Percentiles rank a stretch among this genome's conserved stretches.
These are phyloP conservation scores for Suillus occidentalis DNA, from an alignment of 768 basidiomycete species.

Conservation along the genomic window DNA sequence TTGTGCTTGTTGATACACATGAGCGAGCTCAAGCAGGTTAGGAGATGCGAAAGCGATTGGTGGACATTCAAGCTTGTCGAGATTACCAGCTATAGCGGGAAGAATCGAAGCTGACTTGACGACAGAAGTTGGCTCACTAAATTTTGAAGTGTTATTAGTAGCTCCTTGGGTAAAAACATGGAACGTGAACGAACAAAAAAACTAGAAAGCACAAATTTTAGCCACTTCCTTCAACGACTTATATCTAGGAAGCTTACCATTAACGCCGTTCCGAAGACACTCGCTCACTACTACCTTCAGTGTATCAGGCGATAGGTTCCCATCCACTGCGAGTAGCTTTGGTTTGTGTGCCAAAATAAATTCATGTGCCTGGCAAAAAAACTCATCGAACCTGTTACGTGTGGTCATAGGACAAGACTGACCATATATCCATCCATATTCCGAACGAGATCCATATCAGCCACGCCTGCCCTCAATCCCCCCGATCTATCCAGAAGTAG, in stretches of 20 bases:
- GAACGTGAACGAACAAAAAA: constrained; percentile 61
- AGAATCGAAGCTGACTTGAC: constrained; percentile 74
- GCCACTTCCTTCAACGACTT: neutral
- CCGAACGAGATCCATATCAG: constrained; percentile 82
- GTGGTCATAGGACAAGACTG: neutral
- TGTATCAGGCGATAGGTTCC: constrained; percentile 60
- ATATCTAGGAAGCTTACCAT: constrained; percentile 42
- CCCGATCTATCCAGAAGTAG: constrained; percentile 76
- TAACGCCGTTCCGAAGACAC: constrained; percentile 47
- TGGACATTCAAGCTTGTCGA: constrained; percentile 33
- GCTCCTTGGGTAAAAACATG: neutral
- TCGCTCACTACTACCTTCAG: constrained; percentile 53
- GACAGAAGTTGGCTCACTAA: constrained; percentile 93
- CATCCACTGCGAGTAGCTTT: constrained; percentile 69
- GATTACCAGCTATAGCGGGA: constrained; percentile 50
- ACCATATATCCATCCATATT: constrained; percentile 47
- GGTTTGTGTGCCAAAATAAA: constrained; percentile 43
- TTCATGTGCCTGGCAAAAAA: neutral
- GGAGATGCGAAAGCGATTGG: constrained; percentile 79
- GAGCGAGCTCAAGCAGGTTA: constrained; percentile 75
- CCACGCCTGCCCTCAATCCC: constrained; percentile 78
- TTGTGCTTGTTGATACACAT: constrained; percentile 53
- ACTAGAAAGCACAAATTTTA: constrained; percentile 40
- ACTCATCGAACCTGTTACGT: neutral
- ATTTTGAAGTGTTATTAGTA: neutral